Evolutionary conservation across 768 basidiomycete species (phyloP).

Genomic region (Holtermannia corniformis): DNA sequence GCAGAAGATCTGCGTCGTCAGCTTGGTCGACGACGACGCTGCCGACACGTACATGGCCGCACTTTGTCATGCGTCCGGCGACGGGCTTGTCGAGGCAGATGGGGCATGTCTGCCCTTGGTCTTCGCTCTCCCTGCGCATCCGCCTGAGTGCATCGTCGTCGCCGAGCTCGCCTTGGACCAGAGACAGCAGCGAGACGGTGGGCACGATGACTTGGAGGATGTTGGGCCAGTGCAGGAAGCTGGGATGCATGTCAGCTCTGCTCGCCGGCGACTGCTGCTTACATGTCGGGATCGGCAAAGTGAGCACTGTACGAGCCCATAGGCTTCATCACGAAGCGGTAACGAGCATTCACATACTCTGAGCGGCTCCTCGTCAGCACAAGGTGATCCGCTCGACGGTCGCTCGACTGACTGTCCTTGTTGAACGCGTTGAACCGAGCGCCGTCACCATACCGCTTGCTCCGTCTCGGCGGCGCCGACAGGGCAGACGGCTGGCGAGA

Average conservation of each 20-base stretch:
- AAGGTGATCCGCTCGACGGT: not conserved
- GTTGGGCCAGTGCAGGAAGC: slow-evolving; percentile 93
- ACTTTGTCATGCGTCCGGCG: slow-evolving; percentile 79
- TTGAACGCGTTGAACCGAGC: slow-evolving; percentile 65
- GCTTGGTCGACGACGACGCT: not conserved
- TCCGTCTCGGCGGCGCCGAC: slow-evolving; percentile 53
- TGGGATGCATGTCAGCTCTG: slow-evolving; percentile 39
- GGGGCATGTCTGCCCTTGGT: slow-evolving; percentile 66
- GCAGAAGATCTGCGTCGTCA: slow-evolving; percentile 66
- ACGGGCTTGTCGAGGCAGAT: slow-evolving; percentile 88
- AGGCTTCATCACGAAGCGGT: slow-evolving; percentile 91
- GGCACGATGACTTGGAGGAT: slow-evolving; percentile 91
- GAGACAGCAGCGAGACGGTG: slow-evolving; percentile 63
- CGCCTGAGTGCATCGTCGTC: slow-evolving; percentile 6
- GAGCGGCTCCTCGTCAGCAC: not conserved
- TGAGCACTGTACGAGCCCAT: slow-evolving; percentile 79
- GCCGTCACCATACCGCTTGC: slow-evolving; percentile 52
- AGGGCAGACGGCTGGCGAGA: slow-evolving; percentile 53
- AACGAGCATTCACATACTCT: slow-evolving; percentile 95
- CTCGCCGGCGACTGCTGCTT: slow-evolving; percentile 2
- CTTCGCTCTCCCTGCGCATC: slow-evolving; percentile 20
- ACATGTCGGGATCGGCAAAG: slow-evolving; percentile 97
- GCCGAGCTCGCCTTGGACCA: slow-evolving; percentile 46
- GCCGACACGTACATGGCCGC: slow-evolving; percentile 78
- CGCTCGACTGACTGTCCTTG: slow-evolving; percentile 84